Conservation (phyloP, 371 early-diverging fungal genomes). For the Sporodiniella umbellata region DNA sequence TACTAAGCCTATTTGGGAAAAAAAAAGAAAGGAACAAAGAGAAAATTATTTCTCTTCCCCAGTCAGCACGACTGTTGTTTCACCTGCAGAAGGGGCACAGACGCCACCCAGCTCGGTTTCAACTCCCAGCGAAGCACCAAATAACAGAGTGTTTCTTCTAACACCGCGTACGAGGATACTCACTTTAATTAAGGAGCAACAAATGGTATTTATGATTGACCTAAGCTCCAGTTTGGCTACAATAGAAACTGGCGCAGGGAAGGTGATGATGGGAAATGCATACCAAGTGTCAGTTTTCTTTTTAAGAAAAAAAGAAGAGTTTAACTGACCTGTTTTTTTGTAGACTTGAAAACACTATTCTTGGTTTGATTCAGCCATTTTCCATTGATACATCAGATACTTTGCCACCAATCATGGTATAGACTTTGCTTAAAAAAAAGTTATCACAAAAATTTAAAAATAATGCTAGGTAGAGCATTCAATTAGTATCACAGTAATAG, state of each 20-base stretch:
- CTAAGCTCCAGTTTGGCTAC: conserved; percentile 68
- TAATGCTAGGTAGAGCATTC: conserved; percentile 49
- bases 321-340: not conserved
- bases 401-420: conserved; percentile 8
- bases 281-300: conserved; percentile 45
- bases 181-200: conserved; percentile 52
- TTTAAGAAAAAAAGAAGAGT: not conserved
- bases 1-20: conserved; percentile 18
- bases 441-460: not conserved
- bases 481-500: conserved; percentile 71
- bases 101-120: not conserved
- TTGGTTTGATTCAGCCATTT: conserved; percentile 34
- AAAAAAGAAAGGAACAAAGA: conserved; percentile 13
- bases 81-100: conserved; percentile 1
- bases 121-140: not conserved
- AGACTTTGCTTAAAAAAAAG: not conserved
- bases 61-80: not conserved
- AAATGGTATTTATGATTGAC: conserved; percentile 69
- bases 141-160: conserved; percentile 36
- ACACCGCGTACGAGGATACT: conserved; percentile 67
- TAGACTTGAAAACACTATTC: conserved; percentile 27
- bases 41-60: conserved; percentile 4
- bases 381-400: conserved; percentile 11
- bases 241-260: conserved; percentile 52
- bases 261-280: conserved; percentile 52